phyloP scores from a whole-genome alignment of 306 rosid genomes.

The Potentilla sterilis region DNA sequence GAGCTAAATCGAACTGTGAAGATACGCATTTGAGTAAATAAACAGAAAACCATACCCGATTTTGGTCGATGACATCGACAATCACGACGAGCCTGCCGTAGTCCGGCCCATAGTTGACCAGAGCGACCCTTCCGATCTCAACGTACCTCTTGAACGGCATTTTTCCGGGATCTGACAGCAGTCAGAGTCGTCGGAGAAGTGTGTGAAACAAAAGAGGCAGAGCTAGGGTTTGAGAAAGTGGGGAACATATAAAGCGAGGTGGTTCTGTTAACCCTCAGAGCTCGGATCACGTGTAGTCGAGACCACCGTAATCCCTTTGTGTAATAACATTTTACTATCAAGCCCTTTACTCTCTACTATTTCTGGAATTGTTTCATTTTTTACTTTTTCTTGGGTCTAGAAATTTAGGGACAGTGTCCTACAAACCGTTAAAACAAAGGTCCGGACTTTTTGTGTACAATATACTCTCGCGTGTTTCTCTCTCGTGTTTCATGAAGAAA shows the following conservation, averaged over 20 bases:
- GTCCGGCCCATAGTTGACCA: conserved; percentile 49
- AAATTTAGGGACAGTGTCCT: background rate
- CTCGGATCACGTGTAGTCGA: background rate
- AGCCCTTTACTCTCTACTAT: too few relatives aligned
- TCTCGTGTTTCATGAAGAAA: conserved; percentile 3
- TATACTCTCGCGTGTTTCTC: conserved; percentile 17
- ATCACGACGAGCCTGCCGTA: conserved; percentile 44
- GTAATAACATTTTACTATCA: too few relatives aligned
- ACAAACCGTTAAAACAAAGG: conserved; percentile 11
- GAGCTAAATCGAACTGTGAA: background rate
- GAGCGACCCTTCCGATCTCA: conserved; percentile 50
- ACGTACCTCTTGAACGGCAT: conserved; percentile 50
- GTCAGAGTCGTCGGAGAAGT: background rate
- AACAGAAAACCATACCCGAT: conserved; percentile 27
- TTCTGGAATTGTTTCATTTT: too few relatives aligned
- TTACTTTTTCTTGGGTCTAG: background rate
- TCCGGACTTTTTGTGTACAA: background rate
- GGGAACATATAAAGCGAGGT: background rate
- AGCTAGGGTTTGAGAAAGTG: conserved; percentile 19
- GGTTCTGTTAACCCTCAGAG: background rate
- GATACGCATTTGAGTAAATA: background rate
- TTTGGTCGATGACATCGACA: conserved; percentile 48
- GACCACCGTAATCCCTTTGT: background rate
- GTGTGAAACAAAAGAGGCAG: background rate
- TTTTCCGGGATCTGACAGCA: conserved; percentile 14